Percentiles rank a stretch among this genome's conserved stretches.
These are phyloP conservation scores for Mortierella sp. DNA, from an alignment of 371 early-diverging fungal species.

Conservation along the genomic window DNA sequence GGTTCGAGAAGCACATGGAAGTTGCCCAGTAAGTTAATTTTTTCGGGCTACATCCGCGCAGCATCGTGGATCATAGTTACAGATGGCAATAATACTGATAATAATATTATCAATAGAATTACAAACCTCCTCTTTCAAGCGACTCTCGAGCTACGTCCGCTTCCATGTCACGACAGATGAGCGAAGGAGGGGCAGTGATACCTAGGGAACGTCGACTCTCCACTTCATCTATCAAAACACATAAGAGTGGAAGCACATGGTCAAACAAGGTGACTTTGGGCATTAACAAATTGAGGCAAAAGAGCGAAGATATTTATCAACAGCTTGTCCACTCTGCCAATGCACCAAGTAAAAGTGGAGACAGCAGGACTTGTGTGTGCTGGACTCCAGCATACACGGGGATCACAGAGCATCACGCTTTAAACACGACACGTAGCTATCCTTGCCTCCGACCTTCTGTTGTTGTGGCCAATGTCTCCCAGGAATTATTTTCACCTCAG, in stretches of 20 bases:
- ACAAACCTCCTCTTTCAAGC: constrained; percentile 17
- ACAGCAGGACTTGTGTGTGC: constrained; percentile 35
- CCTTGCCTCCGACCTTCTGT: constrained; percentile 35
- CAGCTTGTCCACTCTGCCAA: constrained; percentile 33
- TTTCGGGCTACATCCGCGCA: not conserved
- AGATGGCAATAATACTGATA: not conserved
- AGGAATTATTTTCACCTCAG: constrained; percentile 1
- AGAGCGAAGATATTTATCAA: constrained; percentile 44
- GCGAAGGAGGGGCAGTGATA: constrained; percentile 26
- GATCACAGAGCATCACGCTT: constrained; percentile 27
- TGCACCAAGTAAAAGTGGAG: constrained; percentile 4
- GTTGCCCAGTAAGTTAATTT: constrained; percentile 10
- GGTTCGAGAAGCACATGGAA: not conserved
- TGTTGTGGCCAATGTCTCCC: constrained; percentile 17
- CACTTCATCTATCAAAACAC: constrained; percentile 33
- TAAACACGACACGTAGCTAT: constrained; percentile 28
- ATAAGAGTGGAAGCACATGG: constrained; percentile 35
- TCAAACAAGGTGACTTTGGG: constrained; percentile 38
- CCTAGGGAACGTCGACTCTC: constrained; percentile 42
- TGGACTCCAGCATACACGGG: constrained; percentile 49
- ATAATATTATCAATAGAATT: not conserved
- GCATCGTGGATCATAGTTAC: too few species aligned
- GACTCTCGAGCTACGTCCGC: constrained; percentile 15
- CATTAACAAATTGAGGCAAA: constrained; percentile 52
- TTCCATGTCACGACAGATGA: constrained; percentile 34